These are phyloP conservation scores for Hansenula lynferdii DNA, from an alignment of 1,139 yeast genomes.

Conservation along the genomic window DNA sequence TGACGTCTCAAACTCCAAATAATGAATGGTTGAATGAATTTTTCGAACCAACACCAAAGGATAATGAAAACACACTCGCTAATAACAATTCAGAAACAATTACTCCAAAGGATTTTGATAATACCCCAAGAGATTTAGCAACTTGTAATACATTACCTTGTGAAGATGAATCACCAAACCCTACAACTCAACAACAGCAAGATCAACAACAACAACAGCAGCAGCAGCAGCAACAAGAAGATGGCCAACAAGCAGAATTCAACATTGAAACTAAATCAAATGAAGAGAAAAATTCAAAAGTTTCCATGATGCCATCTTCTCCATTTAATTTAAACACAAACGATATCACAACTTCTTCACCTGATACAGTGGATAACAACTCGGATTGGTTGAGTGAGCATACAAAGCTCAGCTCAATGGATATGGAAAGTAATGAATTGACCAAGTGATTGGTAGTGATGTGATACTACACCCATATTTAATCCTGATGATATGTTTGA, in stretches of 20 bases:
- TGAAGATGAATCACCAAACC: constrained; percentile 25
- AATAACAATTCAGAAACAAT: no score
- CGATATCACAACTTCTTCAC: not conserved
- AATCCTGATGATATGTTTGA: no score
- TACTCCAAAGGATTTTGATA: constrained; percentile 14
- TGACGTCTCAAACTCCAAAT: constrained; percentile 14
- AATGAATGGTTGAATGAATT: constrained; percentile 22
- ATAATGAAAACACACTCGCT: no score
- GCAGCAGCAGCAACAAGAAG: no score
- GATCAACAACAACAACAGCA: no score
- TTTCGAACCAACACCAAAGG: constrained; percentile 41
- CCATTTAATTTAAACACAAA: not conserved
- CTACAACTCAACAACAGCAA: no score
- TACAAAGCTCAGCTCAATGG: not conserved
- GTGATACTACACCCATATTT: no score
- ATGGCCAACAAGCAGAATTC: no score
- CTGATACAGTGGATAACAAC: not conserved
- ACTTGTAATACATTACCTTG: constrained; percentile 33
- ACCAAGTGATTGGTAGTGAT: no score
- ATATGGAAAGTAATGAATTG: no score
- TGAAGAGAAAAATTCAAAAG: not conserved
- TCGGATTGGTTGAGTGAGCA: constrained; percentile 2
- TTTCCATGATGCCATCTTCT: not conserved
- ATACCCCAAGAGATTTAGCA: constrained; percentile 38
- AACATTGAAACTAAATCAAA: no score